phyloP scores from a whole-genome alignment of 495 filamentous ascomycete genomes.

The Aspergillus egyptiacus region DNA sequence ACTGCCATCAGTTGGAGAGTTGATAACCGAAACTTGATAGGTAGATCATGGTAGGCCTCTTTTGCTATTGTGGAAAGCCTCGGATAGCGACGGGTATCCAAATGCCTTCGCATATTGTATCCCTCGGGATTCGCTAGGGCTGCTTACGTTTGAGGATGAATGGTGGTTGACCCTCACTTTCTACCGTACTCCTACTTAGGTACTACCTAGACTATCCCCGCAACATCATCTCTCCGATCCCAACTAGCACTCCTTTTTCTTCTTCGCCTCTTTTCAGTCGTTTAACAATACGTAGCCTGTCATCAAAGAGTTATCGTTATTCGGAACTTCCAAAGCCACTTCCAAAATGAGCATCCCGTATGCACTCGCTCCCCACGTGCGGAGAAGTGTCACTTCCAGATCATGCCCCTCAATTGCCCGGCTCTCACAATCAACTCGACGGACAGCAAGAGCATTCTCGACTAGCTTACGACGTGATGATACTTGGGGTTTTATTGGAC shows the following conservation, averaged over 20 bases:
- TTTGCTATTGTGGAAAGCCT: constrained; percentile 14
- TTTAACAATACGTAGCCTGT: neutral
- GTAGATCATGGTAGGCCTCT: neutral
- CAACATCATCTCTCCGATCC: neutral
- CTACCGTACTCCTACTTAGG: neutral
- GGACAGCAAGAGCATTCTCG: constrained; percentile 46
- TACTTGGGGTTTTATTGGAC: constrained; percentile 77
- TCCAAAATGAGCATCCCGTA: constrained; percentile 15
- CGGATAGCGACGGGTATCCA: constrained; percentile 18
- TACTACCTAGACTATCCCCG: too few relatives aligned
- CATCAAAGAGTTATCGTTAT: neutral
- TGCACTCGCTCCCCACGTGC: constrained; percentile 15
- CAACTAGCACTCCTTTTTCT: neutral
- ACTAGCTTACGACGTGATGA: constrained; percentile 48
- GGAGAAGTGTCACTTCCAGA: constrained; percentile 17
- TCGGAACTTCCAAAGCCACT: neutral
- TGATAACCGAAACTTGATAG: too few relatives aligned
- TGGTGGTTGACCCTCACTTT: neutral
- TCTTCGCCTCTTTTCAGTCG: neutral
- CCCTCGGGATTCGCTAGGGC: constrained; percentile 7
- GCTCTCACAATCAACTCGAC: constrained; percentile 15
- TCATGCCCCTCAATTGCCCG: constrained; percentile 11
- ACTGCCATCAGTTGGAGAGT: neutral
- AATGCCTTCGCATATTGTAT: constrained; percentile 2
- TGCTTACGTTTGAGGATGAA: constrained; percentile 3